Evolutionary conservation across 1,284 basidiomycete species (phyloP), one percentile per base, ranked within the genome.

Genomic region (Melampsora larici-populina): DNA sequence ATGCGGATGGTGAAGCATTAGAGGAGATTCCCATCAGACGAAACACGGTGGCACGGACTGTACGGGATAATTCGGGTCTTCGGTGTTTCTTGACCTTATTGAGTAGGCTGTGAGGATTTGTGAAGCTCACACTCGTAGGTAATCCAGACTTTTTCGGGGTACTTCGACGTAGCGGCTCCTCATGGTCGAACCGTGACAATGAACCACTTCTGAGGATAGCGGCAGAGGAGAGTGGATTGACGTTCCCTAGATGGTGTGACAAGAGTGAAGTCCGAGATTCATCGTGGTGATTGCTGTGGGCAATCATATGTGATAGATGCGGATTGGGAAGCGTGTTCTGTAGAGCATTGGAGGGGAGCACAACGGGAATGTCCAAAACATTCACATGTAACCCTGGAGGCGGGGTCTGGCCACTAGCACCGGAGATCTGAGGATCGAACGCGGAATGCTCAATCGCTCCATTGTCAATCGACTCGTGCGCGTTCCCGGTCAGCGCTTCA

Each of bases 11-110:
- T 13, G 62, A 60, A 21, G 64, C 48, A 36, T 31, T 66, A 4
- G 72, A 55, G 17, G 72, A 75, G 33, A 75, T 64, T 8, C 72
- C 72, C 72, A 75, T 75, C 18, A 75, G 33, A 15, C 64, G 24
- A 51, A 75, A 75, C 13, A 75, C 72, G 48, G 72, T 75, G 7
- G 72, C 72, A 17, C 72, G 43, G 31, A 75, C 72, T 6, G 64
- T 67, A 29, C 72, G 62, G 15, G 72, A 75, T 18, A 75, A 49
- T 26, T 75, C 72, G 8, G 72, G 72, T 55, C 65, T 75, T 17
- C 72, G 62, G 21, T 75, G 72, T 64, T 75, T 75, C 9, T 62
- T 48, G 17, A 43, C 26, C 26, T 75, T 75, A 64, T 58, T 75
- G 36, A 33, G 64, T 17, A 63, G 51, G 62, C 58, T 29, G 24